A percentile compares a stretch with the other conserved stretches of the same genome.
Conservation (phyloP, 768 basidiomycete genomes). For the Psilocybe tampanensis region DNA sequence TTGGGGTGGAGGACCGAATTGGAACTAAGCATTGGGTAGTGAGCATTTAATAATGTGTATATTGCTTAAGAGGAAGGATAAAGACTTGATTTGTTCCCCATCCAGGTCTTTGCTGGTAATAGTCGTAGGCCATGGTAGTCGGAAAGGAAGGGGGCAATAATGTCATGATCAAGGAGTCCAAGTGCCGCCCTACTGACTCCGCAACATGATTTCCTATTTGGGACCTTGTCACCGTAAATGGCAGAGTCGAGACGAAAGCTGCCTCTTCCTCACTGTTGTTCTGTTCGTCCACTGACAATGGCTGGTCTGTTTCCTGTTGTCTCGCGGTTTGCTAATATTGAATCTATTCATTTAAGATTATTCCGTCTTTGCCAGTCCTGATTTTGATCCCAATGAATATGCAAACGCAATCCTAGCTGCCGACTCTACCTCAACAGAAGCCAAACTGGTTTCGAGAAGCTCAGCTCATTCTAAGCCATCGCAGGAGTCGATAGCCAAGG, state of each 20-base stretch:
- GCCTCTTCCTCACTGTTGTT: not conserved
- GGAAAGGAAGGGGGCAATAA: conserved; percentile 12
- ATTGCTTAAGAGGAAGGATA: conserved; percentile 1
- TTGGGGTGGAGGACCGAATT: conserved; percentile 43
- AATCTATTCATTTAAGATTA: conserved; percentile 52
- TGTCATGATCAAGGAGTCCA: not conserved
- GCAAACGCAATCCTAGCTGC: conserved; percentile 90
- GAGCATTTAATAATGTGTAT: conserved; percentile 10
- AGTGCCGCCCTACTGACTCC: conserved; percentile 9
- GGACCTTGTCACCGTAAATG: not conserved
- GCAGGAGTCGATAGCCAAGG: conserved; percentile 64
- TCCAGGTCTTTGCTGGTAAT: conserved; percentile 48
- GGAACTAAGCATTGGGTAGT: conserved; percentile 29
- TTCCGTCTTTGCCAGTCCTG: conserved; percentile 66
- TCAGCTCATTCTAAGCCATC: conserved; percentile 34
- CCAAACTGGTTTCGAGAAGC: conserved; percentile 33
- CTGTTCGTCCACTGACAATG: not conserved
- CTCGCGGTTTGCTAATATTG: not conserved
- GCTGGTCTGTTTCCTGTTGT: not conserved
- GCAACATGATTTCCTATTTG: not conserved
- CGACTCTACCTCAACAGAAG: conserved; percentile 56
- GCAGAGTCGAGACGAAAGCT: too few relatives aligned
- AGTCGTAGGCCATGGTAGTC: conserved; percentile 41
- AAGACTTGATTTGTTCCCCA: conserved; percentile 53
- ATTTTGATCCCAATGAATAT: conserved; percentile 89